Evolutionary conservation across 2,329 filamentous ascomycete species (phyloP).

Genomic region (Hypoxylon sp.): DNA sequence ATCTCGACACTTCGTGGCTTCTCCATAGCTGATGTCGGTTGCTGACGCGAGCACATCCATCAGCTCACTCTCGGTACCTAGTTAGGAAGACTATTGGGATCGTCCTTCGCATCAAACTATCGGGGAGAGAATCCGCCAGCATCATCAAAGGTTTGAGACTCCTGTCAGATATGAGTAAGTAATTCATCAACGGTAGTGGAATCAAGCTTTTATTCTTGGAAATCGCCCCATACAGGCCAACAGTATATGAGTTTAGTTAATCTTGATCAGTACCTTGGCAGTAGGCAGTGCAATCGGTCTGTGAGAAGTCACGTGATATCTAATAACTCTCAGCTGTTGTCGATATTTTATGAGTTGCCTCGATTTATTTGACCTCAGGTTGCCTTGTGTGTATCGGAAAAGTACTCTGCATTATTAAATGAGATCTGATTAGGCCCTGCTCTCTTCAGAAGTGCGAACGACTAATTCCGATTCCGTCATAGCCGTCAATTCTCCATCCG

Average conservation of each 20-base stretch:
- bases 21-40: constrained; percentile 2
- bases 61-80: neutral
- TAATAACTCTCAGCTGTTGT: neutral
- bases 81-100: neutral
- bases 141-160: constrained; percentile 8
- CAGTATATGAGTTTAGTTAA: constrained; percentile 1
- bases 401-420: neutral
- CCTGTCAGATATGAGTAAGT: constrained; percentile 8
- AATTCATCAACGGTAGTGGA: constrained; percentile 1
- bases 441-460: neutral
- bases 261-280: neutral
- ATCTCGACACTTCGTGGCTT: neutral
- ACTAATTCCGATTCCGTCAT: neutral
- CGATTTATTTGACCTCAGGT: neutral
- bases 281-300: neutral
- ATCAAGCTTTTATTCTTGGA: constrained; percentile 19
- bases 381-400: neutral
- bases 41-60: constrained; percentile 10
- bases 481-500: neutral
- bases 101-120: neutral
- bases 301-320: constrained; percentile 6
- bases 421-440: neutral
- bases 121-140: constrained; percentile 11
- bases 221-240: neutral
- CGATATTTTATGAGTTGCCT: neutral